Conservation (phyloP, 2,329 filamentous ascomycete genomes). For the Arthroderma uncinatum region DNA sequence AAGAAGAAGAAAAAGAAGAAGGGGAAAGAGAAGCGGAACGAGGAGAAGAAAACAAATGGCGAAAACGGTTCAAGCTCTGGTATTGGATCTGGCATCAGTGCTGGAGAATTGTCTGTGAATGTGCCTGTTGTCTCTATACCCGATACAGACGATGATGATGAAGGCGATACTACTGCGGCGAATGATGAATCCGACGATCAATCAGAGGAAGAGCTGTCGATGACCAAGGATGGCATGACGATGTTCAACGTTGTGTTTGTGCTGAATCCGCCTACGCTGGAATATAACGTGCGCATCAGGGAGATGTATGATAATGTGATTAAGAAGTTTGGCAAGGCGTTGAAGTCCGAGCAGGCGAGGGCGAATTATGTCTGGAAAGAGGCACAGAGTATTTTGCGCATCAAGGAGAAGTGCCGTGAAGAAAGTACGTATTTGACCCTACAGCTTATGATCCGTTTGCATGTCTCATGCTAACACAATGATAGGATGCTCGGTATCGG, state of each 20-base stretch:
- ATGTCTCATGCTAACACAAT: neutral
- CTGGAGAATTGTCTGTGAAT: neutral
- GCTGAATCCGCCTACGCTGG: constrained; percentile 64
- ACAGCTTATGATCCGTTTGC: neutral
- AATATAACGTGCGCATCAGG: constrained; percentile 59
- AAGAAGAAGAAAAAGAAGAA: constrained; percentile 24
- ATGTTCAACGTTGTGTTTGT: constrained; percentile 99
- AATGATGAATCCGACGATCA: neutral
- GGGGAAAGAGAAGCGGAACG: constrained; percentile 19
- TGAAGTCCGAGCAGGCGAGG: constrained; percentile 85
- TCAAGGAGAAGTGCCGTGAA: constrained; percentile 74
- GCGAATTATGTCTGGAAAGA: constrained; percentile 88
- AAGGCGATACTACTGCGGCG: neutral
- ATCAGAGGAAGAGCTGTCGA: neutral
- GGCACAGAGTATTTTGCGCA: constrained; percentile 65
- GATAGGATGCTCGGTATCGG: constrained; percentile 27
- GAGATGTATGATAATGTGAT: constrained; percentile 83
- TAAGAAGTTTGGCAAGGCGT: constrained; percentile 81
- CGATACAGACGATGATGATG: neutral
- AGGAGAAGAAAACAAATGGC: constrained; percentile 19
- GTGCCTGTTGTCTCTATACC: neutral
- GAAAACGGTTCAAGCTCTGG: constrained; percentile 21
- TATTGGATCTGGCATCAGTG: neutral
- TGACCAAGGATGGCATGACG: constrained; percentile 57
- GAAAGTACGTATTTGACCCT: constrained; percentile 22